Evolutionary conservation across 2,329 filamentous ascomycete genomes (phyloP).

Genomic region (Leptographium radiaticola): DNA sequence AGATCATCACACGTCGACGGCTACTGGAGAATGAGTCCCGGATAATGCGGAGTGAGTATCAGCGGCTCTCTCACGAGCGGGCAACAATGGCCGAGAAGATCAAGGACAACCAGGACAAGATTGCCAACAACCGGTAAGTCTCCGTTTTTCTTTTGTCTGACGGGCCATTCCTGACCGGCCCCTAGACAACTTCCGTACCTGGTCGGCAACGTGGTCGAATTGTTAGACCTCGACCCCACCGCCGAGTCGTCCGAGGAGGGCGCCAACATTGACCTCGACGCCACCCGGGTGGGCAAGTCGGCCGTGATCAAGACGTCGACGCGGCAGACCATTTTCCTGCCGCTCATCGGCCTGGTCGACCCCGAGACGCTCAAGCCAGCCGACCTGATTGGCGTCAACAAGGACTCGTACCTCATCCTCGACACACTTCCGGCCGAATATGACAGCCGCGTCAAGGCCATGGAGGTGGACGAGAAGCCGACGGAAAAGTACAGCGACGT

Average conservation of each 20-base stretch:
- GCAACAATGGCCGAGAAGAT: slow-evolving; percentile 96
- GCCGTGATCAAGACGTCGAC: slow-evolving; percentile 99
- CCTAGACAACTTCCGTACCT: slow-evolving; percentile 89
- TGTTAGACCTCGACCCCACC: slow-evolving; percentile 90
- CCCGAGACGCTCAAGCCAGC: slow-evolving; percentile 89
- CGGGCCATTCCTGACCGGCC: background rate
- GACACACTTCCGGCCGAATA: slow-evolving; percentile 97
- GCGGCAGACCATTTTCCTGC: slow-evolving; percentile 94
- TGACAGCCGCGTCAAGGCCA: slow-evolving; percentile 96
- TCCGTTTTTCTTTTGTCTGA: slow-evolving; percentile 4
- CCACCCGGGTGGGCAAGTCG: slow-evolving; percentile 91
- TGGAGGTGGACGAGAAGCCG: slow-evolving; percentile 99
- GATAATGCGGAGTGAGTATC: slow-evolving; percentile 97
- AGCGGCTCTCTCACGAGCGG: slow-evolving; percentile 90
- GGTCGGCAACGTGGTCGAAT: slow-evolving; percentile 94
- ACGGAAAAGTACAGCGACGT: slow-evolving; percentile 99
- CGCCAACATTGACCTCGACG: slow-evolving; percentile 96
- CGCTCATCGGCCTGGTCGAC: slow-evolving; percentile 91
- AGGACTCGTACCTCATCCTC: slow-evolving; percentile 94
- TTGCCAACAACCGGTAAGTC: slow-evolving; percentile 83
- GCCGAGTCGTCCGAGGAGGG: slow-evolving; percentile 95
- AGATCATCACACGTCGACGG: slow-evolving; percentile 82
- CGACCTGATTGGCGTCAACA: slow-evolving; percentile 96
- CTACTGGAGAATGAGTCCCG: slow-evolving; percentile 94
- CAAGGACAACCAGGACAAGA: slow-evolving; percentile 98